Base-by-base conservation (phyloP, 2,329 filamentous ascomycete species). In the Pseudofabraea citricarpa region DNA sequence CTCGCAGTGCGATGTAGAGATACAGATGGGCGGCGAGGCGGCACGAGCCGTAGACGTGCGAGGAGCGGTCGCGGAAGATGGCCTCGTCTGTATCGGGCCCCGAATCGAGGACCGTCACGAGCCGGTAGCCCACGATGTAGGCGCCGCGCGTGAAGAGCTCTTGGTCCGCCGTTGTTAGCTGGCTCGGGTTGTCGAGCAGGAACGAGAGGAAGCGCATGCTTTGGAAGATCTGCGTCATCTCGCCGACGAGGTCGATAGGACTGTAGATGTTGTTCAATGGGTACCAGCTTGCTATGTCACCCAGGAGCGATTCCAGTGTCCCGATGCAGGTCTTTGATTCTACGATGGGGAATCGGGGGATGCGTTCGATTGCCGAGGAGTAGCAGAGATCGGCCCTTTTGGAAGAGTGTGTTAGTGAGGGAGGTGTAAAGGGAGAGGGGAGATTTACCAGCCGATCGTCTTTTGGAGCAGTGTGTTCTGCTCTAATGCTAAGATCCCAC, bases 351-450 rank as follows among this genome's bases (percentile, higher is more conserved):
- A 22, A 24, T 37, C 23, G 35, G 21, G 21, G 35, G 15, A 22
- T 13, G 9, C 12, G 18, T 10, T 36, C 19, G 13, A 22, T 35
- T 5, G 21, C 18, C 12, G 27, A 41, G 18, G 40, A n/a, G 15
- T 35, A 35, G 10, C 15, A 33, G 32, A 41, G 27, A 26, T 41
- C 40, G 12, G 27, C 13, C 40, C 40, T 41, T 23, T 35, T 6
- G 15, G 13, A 15, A 18, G 18, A 19, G 6, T 35, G 27, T 35
- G 20, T 16, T 15, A 31, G 9, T 9, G 5, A 12, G 10, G 13
- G 3, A 5, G 5, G 8, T 16, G 4, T n/a, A 7, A 20, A 18
- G n/a, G 5, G 21, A 33, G 5, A 16, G 15, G 8, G 10, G 10
- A 7, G 4, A 18, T 24, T 40, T 36, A 41, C 40, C 40, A 41